Conservation (phyloP, 345 rosid genomes). For the Gossypium longicalyx region DNA sequence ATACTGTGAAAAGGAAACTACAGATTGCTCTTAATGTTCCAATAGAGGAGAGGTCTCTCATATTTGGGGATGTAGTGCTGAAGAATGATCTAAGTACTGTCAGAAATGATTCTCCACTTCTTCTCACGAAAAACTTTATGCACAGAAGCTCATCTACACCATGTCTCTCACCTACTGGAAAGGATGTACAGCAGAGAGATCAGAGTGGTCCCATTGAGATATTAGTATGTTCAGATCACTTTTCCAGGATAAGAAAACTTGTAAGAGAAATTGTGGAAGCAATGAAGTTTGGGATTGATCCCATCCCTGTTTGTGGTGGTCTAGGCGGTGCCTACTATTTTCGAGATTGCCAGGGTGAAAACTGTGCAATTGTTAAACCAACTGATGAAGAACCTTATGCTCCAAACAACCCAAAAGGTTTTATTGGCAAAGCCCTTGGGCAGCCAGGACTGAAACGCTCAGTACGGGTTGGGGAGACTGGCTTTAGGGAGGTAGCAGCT, state of each 20-base stretch:
- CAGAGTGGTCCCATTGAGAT: slow-evolving; percentile 63
- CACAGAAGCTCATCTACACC: slow-evolving; percentile 80
- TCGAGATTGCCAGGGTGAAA: slow-evolving; percentile 48
- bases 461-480: slow-evolving; percentile 74
- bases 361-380: slow-evolving; percentile 66
- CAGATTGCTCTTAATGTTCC: slow-evolving; percentile 64
- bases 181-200: slow-evolving; percentile 55
- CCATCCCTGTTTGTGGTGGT: slow-evolving; percentile 55
- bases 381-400: slow-evolving; percentile 85
- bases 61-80: slow-evolving; percentile 61
- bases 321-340: slow-evolving; percentile 86
- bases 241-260: slow-evolving; percentile 31
- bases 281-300: slow-evolving; percentile 58
- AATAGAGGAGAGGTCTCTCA: slow-evolving; percentile 54
- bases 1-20: slow-evolving; percentile 70
- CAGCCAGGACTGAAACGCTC: slow-evolving; percentile 68
- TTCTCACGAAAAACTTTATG: slow-evolving; percentile 46
- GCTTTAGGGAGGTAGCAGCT: slow-evolving; percentile 68
- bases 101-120: slow-evolving; percentile 61
- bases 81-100: slow-evolving; percentile 71
- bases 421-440: slow-evolving; percentile 65
- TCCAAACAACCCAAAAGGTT: slow-evolving; percentile 81
- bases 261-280: slow-evolving; percentile 53
- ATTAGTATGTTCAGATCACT: slow-evolving; percentile 44
- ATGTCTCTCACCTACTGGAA: slow-evolving; percentile 67